Percentiles rank a stretch among this genome's conserved stretches.
Evolutionary conservation across 192 early-diverging fungal species (phyloP).

Genomic region (Pecoramyces ruminantium): DNA sequence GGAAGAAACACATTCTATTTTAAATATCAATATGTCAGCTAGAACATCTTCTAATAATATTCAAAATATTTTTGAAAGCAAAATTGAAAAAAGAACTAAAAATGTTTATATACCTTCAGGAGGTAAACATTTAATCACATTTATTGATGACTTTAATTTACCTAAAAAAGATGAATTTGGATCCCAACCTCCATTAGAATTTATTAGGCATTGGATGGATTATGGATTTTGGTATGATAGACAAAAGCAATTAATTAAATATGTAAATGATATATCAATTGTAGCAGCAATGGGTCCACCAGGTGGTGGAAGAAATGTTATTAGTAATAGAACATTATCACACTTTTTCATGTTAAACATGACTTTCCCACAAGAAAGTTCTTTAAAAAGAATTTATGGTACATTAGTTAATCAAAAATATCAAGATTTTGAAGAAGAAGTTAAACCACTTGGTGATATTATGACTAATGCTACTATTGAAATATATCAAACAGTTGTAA

Average conservation of each 20-base stretch:
- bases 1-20: slow-evolving; percentile 25
- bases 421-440: slow-evolving; percentile 18
- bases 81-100: slow-evolving; percentile 41
- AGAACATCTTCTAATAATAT: slow-evolving; percentile 33
- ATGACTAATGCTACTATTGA: slow-evolving; percentile 28
- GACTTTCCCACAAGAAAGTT: slow-evolving; percentile 29
- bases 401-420: slow-evolving; percentile 36
- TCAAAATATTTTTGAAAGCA: slow-evolving; percentile 41
- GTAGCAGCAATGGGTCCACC: slow-evolving; percentile 41
- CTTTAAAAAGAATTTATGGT: slow-evolving; percentile 27
- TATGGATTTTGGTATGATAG: slow-evolving; percentile 49
- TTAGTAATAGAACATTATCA: slow-evolving; percentile 28
- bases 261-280: slow-evolving; percentile 24
- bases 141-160: slow-evolving; percentile 46
- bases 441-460: slow-evolving; percentile 12
- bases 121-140: slow-evolving; percentile 27
- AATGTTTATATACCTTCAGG: slow-evolving; percentile 36
- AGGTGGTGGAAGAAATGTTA: slow-evolving; percentile 33
- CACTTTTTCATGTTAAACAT: slow-evolving; percentile 36
- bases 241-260: slow-evolving; percentile 32
- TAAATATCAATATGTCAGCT: slow-evolving; percentile 43
- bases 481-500: slow-evolving; percentile 28
- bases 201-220: slow-evolving; percentile 38
- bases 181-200: slow-evolving; percentile 40
- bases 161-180: slow-evolving; percentile 43